Conservation (phyloP, 2,329 filamentous ascomycete species). For the Pestalotiopsis sp. region DNA sequence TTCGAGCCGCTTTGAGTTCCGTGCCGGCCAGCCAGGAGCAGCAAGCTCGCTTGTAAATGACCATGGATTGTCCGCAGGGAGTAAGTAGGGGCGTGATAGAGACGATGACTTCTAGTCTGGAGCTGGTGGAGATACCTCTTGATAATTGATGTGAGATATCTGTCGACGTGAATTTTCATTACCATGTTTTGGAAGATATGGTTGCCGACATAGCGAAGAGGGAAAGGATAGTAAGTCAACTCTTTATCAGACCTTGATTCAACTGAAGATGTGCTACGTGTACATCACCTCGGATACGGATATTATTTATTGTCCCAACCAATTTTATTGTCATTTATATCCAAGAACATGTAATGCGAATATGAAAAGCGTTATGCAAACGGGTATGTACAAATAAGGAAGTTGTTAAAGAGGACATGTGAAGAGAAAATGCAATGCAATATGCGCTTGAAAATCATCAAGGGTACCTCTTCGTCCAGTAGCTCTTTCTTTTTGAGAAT, state of each 20-base stretch:
- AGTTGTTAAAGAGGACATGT: neutral
- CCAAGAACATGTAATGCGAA: neutral
- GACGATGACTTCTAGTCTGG: too few species aligned
- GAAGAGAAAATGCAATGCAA: neutral
- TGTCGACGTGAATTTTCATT: too few species aligned
- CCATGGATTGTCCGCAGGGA: neutral
- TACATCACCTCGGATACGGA: too few species aligned
- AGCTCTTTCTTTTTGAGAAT: neutral
- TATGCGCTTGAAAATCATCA: neutral
- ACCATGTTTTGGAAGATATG: too few species aligned
- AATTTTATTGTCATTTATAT: neutral
- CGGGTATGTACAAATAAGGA: slow-evolving; percentile 14
- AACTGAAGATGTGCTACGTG: too few species aligned
- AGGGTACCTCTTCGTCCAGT: neutral
- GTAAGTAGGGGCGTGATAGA: too few species aligned
- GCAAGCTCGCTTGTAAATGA: neutral
- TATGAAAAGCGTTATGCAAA: neutral
- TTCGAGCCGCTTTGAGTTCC: neutral
- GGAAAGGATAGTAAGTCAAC: too few species aligned
- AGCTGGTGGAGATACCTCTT: too few species aligned
- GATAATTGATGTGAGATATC: too few species aligned
- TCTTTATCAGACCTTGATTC: too few species aligned
- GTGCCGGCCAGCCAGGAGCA: neutral
- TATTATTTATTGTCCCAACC: neutral
- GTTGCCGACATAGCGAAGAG: too few species aligned